These are phyloP conservation scores for Kwoniella dendrophila DNA, from an alignment of 768 basidiomycete species.

Conservation along the genomic window DNA sequence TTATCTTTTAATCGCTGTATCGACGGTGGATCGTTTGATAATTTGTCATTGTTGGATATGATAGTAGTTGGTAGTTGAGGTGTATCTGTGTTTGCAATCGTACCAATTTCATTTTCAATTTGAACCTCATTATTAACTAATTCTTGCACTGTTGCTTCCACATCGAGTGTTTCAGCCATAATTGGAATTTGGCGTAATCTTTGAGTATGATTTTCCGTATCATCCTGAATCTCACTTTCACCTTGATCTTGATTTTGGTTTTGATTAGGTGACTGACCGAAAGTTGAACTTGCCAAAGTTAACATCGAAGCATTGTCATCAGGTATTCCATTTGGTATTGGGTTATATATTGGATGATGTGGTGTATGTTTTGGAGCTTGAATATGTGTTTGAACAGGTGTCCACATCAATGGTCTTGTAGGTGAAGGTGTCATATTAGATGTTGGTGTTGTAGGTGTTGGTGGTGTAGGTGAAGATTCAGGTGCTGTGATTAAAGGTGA, in stretches of 20 bases:
- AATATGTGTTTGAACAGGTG: too few species aligned
- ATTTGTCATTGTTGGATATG: too few species aligned
- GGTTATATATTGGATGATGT: slow-evolving; percentile 95
- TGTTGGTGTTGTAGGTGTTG: slow-evolving; percentile 28
- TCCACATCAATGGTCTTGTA: too few species aligned
- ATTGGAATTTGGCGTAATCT: background rate
- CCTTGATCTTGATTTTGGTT: background rate
- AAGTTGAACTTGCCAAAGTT: slow-evolving; percentile 91
- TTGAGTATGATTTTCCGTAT: background rate
- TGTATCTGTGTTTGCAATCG: too few species aligned
- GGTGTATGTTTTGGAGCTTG: slow-evolving; percentile 86
- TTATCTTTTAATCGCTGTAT: slow-evolving; percentile 3
- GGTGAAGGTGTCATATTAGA: slow-evolving; percentile 42
- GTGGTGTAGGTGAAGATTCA: slow-evolving; percentile 56
- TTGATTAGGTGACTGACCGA: slow-evolving; percentile 59
- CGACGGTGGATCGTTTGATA: slow-evolving; percentile 8
- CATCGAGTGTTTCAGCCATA: too few species aligned
- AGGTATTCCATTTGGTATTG: slow-evolving; percentile 86
- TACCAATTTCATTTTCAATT: too few species aligned
- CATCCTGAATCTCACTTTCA: background rate
- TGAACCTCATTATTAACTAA: too few species aligned
- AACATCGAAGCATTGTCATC: slow-evolving; percentile 88
- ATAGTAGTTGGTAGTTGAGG: background rate
- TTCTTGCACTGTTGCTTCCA: too few species aligned
- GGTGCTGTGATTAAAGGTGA: background rate